Evolutionary conservation across 805 yeast species (phyloP), one percentile per base, ranked within the genome.

Genomic region (Myxozyma geophila): DNA sequence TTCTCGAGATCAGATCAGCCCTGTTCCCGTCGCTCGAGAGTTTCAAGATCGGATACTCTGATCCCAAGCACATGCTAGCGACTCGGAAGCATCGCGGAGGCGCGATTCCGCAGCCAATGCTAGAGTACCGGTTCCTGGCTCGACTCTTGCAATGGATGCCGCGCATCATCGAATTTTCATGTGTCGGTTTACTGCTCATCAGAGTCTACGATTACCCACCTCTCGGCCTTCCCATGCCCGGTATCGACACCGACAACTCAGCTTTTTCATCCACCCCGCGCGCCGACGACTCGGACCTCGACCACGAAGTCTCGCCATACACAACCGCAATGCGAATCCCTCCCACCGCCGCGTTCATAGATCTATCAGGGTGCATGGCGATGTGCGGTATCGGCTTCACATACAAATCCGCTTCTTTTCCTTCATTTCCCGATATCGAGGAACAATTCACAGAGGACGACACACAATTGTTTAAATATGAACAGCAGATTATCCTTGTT

Each of bases 111-210:
- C 59, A 55, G 2, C 59, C 59, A 21, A 46, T 55, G 46, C 17
- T 55, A 7, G 59, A 55, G 21, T 46, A 46, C 28, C 17, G 59
- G 15, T 46, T 55, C 21, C 19, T 55, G 52, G 41, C 21, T 13
- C 46, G 44, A 37, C 28, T 55, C 4, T 5, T 55, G 23, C 13
- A 46, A 7, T 55, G 59, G 59, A 44, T 55, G 50, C 59, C 59
- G 5, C 17, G 21, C 4, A 36, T 55, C 9, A 52, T 46, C 21
- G 6, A 17, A 15, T 36, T 55, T n/a, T 44, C 8, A 1, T 55
- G 50, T 21, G 52, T 55, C 4, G 59, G 59, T 1, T 35, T 55
- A 36, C 8, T 33, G 15, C 41, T 55, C 3, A 55, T 55, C 21
- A 52, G 59, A 6, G n/a, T 37, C 9, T 4, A 36, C 28, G 59